Percentiles rank a stretch among this genome's conserved stretches.
These are phyloP conservation scores for Rhodofomes roseus DNA, from an alignment of 1,284 basidiomycete species.

Conservation along the genomic window DNA sequence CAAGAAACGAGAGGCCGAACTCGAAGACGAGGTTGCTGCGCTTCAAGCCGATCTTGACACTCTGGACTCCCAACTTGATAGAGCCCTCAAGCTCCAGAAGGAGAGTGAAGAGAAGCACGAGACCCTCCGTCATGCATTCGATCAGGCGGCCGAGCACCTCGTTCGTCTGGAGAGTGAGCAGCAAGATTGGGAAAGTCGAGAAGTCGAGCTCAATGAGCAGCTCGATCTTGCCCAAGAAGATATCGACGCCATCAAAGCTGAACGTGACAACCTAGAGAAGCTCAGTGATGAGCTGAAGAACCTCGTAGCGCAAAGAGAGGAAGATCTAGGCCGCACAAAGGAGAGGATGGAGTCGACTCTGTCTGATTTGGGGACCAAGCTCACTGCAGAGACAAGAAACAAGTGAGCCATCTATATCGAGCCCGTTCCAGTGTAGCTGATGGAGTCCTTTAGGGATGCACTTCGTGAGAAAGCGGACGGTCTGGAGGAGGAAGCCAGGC, in stretches of 20 bases:
- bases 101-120: constrained; percentile 78
- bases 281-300: constrained; percentile 72
- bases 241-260: constrained; percentile 49
- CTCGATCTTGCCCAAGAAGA: constrained; percentile 59
- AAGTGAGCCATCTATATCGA: constrained; percentile 48
- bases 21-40: constrained; percentile 82
- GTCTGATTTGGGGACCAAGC: constrained; percentile 72
- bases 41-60: constrained; percentile 83
- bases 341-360: constrained; percentile 71
- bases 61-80: constrained; percentile 84
- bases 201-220: constrained; percentile 54
- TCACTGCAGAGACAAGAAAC: constrained; percentile 63
- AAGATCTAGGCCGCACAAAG: constrained; percentile 74
- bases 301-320: constrained; percentile 71
- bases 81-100: constrained; percentile 72
- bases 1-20: constrained; percentile 79
- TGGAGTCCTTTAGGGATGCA: constrained; percentile 48
- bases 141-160: constrained; percentile 82
- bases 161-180: constrained; percentile 77
- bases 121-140: constrained; percentile 68
- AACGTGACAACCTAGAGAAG: constrained; percentile 61
- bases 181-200: constrained; percentile 60
- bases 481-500: constrained; percentile 65
- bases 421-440: constrained; percentile 1
- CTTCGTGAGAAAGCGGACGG: constrained; percentile 56